Conservation (phyloP, 306 rosid genomes). For the Fragaria iinumae region DNA sequence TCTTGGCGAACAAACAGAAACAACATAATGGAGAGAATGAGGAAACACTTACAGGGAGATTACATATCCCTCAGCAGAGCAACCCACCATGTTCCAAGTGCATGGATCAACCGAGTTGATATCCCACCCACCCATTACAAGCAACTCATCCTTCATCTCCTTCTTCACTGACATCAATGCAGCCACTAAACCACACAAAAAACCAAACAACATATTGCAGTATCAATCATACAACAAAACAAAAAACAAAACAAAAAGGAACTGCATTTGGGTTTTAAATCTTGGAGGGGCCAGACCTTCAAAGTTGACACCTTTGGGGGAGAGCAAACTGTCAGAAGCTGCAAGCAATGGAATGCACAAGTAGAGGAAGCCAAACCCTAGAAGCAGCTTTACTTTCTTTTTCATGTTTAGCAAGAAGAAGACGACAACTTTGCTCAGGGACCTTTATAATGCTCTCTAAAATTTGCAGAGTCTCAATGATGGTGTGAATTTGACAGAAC, state of each 20-base stretch:
- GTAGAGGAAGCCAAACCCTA: constrained; percentile 40
- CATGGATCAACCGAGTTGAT: constrained; percentile 96
- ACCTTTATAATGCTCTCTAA: constrained; percentile 29
- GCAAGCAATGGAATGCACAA: constrained; percentile 29
- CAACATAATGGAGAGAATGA: constrained; percentile 2
- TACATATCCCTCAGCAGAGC: constrained; percentile 78
- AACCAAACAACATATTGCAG: background rate
- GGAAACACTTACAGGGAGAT: constrained; percentile 65
- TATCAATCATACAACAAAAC: background rate
- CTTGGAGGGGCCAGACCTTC: constrained; percentile 59
- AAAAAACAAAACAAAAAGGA: background rate
- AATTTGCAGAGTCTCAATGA: background rate
- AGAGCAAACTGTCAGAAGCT: constrained; percentile 63
- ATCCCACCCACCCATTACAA: constrained; percentile 82
- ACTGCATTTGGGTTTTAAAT: background rate
- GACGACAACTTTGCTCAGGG: constrained; percentile 24
- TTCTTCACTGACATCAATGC: constrained; percentile 93
- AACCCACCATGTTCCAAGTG: constrained; percentile 88
- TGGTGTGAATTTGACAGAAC: constrained; percentile 10
- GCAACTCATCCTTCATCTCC: constrained; percentile 58
- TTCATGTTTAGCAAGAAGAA: constrained; percentile 18
- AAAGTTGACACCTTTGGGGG: constrained; percentile 94
- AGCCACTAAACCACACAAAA: constrained; percentile 56
- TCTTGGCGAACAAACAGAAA: background rate
- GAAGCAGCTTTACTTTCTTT: constrained; percentile 37